Base-by-base conservation (phyloP, 805 yeast species). In the Cyberlindnera lachancei region DNA sequence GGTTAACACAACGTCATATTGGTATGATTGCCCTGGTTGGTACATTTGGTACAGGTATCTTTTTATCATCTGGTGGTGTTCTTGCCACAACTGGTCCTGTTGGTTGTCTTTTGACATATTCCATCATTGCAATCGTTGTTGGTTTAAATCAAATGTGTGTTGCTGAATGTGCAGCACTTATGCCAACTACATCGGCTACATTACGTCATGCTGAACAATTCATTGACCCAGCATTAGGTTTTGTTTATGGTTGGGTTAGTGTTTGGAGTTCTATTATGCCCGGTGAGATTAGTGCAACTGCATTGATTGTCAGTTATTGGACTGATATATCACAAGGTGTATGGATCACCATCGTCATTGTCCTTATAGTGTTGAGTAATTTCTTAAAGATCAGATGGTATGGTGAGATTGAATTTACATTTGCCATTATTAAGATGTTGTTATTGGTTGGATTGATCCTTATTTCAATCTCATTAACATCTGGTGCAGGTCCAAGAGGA, bases 381-480 rank as follows among this genome's bases (percentile, higher is more conserved):
- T 45, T 54, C 8, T 50, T 56, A 29, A 62, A 60, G 33, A 61
- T 60, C 18, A 48, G 48, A 32, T 54, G 63, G 31, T 71, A 69
- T 38, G 78, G 75, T 31, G 75, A 70, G 50, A 35, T 55, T 4
- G 64, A 59, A 32, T 81, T 79, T 50, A 75, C 81, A 76, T 68
- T 79, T 40, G 59, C 41, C 10, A 57, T 24, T 66, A 41, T 80
- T 53, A 81, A 81, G 55, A 71, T 81, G 20, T 40, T 75, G 27
- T 67, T 80, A 13, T 66, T 81, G 46, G 51, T 72, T 15, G 83
- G 84, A 17, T 59, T 77, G 41, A 73, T 77, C 34, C 55, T 77
- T 20, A 55, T 66, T 24, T 69, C 75, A 33, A 58, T 70, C 47
- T 64, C 71, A 25, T 69, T 75, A 33, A 73, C 75, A 33, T 68